Evolutionary conservation across 345 rosid species (phyloP).

Genomic region (Camelina sativa): DNA sequence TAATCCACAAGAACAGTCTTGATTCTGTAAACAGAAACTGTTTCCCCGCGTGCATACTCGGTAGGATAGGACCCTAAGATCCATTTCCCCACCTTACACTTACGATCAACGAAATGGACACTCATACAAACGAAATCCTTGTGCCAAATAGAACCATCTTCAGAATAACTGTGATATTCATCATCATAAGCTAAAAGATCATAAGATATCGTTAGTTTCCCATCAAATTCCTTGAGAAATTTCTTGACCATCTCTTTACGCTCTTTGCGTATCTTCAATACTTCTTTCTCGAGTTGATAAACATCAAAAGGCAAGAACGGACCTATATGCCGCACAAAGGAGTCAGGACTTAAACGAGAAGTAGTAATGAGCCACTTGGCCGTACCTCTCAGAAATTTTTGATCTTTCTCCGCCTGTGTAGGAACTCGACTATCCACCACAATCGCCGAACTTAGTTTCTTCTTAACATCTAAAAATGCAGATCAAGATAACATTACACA

Average conservation of each 20-base stretch:
- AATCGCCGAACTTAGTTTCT: background rate
- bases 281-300: conserved; percentile 5
- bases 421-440: background rate
- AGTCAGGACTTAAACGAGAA: background rate
- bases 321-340: background rate
- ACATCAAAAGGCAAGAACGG: background rate
- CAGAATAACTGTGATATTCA: background rate
- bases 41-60: background rate
- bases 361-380: background rate
- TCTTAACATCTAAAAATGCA: background rate
- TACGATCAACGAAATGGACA: conserved; percentile 17
- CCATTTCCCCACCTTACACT: conserved; percentile 15
- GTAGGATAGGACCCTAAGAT: conserved; percentile 26
- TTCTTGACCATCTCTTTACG: conserved; percentile 17
- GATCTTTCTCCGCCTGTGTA: conserved; percentile 1
- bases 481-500: background rate
- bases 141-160: background rate
- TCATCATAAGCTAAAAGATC: background rate
- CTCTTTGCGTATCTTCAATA: background rate
- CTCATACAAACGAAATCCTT: conserved; percentile 2
- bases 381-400: background rate
- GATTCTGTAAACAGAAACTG: background rate
- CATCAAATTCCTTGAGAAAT: conserved; percentile 18
- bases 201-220: conserved; percentile 10
- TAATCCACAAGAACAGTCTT: conserved; percentile 14